Conservation (phyloP, 2,329 filamentous ascomycete genomes). For the Cadophora malorum region DNA sequence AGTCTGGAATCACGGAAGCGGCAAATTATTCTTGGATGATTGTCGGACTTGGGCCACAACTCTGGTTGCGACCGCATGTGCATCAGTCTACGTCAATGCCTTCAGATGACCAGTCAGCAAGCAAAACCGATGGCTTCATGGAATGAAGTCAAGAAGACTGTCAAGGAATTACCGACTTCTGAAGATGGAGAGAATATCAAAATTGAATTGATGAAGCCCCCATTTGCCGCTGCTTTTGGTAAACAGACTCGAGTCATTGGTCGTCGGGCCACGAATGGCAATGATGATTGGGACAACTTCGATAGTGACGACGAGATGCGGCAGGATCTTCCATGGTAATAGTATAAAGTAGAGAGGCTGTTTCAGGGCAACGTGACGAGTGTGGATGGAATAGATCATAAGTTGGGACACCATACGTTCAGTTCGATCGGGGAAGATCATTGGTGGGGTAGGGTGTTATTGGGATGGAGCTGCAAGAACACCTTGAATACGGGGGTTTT, state of each 20-base stretch:
- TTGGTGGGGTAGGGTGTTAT: too few relatives aligned
- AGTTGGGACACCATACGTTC: too few relatives aligned
- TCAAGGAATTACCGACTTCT: background rate
- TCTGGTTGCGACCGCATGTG: background rate
- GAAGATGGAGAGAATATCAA: background rate
- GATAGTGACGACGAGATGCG: too few relatives aligned
- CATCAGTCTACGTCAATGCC: background rate
- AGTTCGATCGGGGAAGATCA: too few relatives aligned
- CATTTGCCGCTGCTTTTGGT: background rate
- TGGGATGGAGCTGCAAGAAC: too few relatives aligned
- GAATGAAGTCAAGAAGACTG: background rate
- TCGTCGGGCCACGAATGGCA: too few relatives aligned
- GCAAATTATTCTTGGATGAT: background rate
- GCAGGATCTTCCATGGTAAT: too few relatives aligned
- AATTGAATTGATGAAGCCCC: background rate
- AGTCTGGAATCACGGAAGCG: background rate
- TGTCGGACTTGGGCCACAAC: background rate
- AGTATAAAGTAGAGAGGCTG: too few relatives aligned
- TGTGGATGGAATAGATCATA: too few relatives aligned
- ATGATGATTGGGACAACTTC: too few relatives aligned
- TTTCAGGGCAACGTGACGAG: too few relatives aligned
- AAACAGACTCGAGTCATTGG: background rate
- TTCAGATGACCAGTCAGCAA: background rate
- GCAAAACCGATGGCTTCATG: background rate
- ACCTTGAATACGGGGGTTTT: too few relatives aligned